Evolutionary conservation across 805 yeast species (phyloP), one percentile per base, ranked within the genome.

Genomic region (Wickerhamiella bombiphila): DNA sequence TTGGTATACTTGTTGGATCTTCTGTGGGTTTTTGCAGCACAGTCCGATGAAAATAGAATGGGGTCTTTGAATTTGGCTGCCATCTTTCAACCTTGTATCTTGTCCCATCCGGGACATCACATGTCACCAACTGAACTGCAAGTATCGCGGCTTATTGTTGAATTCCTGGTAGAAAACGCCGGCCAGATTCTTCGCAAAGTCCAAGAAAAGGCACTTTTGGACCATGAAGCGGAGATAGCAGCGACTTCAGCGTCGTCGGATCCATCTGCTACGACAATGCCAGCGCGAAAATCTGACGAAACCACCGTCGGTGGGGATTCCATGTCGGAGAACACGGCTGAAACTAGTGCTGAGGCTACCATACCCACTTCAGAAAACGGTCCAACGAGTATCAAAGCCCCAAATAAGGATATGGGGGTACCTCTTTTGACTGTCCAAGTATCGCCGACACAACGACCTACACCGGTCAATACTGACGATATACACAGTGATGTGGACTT

Each of bases 61-160:
- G 75, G 95, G 2, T 81, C 94, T 1, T 72, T 83, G 49, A 91
- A 91, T 55, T 63, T 91, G 45, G 94, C 97, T 1, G 94, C 97
- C 2, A 81, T 91, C 40, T 91, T 91, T 62, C 98, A 91, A 60
- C 97, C 98, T 3, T 80, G 94, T n/a, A 74, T 91, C 14, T 64
- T 91, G 37, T 80, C 93, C 7, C 97, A 88, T 56, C 94, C 95
- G 4, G 70, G 69, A 46, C 96, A 91, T 56, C 95, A 86, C 54
- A 72, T 88, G 76, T 72, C 78, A 30, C 96, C 96, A 1, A 82
- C 75, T 22, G 96, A 91, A 58, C 86, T 86, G 59, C 88, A 81
- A 9, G 60, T 83, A 25, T 80, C 94, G 4, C 83, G 86, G 47
- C 67, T 74, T 5, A 94, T 82, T 24, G 78, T 91, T 19, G 93